Evolutionary conservation across 768 basidiomycete genomes (phyloP).

Genomic region (Lactifluus subvellereus): DNA sequence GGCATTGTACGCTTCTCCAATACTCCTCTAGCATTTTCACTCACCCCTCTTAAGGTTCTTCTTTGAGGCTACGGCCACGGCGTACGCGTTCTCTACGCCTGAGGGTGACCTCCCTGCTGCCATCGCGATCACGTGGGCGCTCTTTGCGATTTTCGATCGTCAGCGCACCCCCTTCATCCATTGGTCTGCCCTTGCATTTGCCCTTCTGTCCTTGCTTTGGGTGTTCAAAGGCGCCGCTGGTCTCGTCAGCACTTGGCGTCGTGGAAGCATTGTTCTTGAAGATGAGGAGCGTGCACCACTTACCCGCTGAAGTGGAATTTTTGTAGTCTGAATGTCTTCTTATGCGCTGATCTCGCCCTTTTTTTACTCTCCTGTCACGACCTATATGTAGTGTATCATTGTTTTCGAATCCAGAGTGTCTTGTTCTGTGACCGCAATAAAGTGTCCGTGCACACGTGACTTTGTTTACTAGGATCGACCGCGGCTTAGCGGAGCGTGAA

Average conservation of each 20-base stretch:
- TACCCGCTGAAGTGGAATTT: slow-evolving; percentile 34
- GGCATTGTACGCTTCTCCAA: slow-evolving; percentile 51
- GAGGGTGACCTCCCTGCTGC: slow-evolving; percentile 93
- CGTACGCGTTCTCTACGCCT: slow-evolving; percentile 85
- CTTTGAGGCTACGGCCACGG: slow-evolving; percentile 87
- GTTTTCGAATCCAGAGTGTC: background rate
- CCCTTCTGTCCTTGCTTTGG: slow-evolving; percentile 79
- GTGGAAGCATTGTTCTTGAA: slow-evolving; percentile 52
- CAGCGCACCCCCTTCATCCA: slow-evolving; percentile 75
- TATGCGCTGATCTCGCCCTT: too few relatives aligned
- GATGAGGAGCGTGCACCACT: slow-evolving; percentile 90
- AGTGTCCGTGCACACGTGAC: slow-evolving; percentile 14
- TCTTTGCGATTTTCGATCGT: slow-evolving; percentile 87
- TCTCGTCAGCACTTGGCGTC: slow-evolving; percentile 36
- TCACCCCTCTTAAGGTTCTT: slow-evolving; percentile 54
- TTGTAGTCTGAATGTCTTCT: background rate
- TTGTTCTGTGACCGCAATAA: too few relatives aligned
- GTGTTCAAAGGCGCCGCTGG: slow-evolving; percentile 73
- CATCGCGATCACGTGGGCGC: slow-evolving; percentile 86
- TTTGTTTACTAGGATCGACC: slow-evolving; percentile 15
- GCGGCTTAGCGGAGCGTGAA: slow-evolving; percentile 21
- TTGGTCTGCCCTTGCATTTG: slow-evolving; percentile 82
- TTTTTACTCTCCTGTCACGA: background rate
- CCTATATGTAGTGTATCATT: background rate
- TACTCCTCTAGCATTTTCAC: background rate